Base-by-base conservation (phyloP, 192 early-diverging fungal species). In the Fimicolochytrium jonesii region DNA sequence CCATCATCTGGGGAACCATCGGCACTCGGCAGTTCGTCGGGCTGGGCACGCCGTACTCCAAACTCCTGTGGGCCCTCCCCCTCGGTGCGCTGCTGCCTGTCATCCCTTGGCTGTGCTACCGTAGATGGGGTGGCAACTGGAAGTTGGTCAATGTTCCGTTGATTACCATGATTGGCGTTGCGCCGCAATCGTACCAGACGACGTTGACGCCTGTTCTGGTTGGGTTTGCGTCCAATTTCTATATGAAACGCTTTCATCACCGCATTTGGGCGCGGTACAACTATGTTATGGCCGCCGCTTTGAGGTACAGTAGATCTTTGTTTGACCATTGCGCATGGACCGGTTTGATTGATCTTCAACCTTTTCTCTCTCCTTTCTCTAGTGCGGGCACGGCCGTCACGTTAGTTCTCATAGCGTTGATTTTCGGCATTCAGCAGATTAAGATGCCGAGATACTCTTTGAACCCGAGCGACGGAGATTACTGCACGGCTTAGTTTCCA, bases 1-100 rank as follows among this genome's bases (percentile, higher is more conserved):
- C 77, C 17, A 70, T 82, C 39, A 85, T 92, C 44, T 92, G 88
- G 88, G 90, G 90, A n/a, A 77, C 83, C 10, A 87, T 92, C 56
- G 86, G 85, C 29, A 86, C 90, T 11, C 58, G 48, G 17, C 72
- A 80, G 18, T 81, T 89, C 73, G 89, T 89, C 28, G 64, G 64
- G 5, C 4, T 32, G 4, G 67, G 59, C 13, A 69, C 76, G n/a
- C 35, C 63, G 2, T 77, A 77, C 60, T 22, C 42, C 22, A 26
- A 35, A 13, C 23, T 75, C 41, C 45, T 71, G 3, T 73, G 59
- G 64, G 54, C 61, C 31, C 67, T 73, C 39, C 55, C 60, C 11
- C 33, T 68, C 49, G 78, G 78, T 17, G 17, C 64, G 3, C 34
- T 75, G 3, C 45, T 61, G 3, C 79, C 80, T 18, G 29, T 82